Base-by-base conservation (phyloP, 108 stramenopile species). In the Cyclotella choctawhatcheeana region DNA sequence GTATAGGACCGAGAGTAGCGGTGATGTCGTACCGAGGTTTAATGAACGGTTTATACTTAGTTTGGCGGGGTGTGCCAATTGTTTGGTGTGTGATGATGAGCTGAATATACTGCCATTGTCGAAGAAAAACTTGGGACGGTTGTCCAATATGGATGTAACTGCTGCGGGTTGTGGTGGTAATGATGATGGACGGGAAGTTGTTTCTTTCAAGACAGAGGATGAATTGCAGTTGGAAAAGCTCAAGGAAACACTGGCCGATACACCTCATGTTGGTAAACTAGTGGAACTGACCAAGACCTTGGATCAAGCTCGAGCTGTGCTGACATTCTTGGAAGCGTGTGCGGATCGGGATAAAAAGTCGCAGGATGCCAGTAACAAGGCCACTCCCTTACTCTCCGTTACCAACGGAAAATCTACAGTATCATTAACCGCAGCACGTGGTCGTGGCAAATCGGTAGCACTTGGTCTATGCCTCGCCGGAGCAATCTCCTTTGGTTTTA, bases 1-100 rank as follows among this genome's bases (percentile, higher is more conserved):
- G 8, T 99, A 98, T 68, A 89, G 98, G 20, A 99, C 98, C 44
- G 95, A 96, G 43, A 83, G 91, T 22, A 66, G 89, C 16, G 94
- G 80, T 0, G 94, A 96, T 70, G 70, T 97, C 12, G 90, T 97
- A 14, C 97, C 98, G 26, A 73, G 99, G 14, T 99, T 99, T 87
- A 99, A 99, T 81, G 99, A 99, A 84, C 94, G 99, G 34, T 99
- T 99, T 69, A 95, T 99, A 68, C 77, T 99, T 44, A 93, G 91
- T 34, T 71, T 99, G 34, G 95, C 84, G 0, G 85, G 93, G 44
- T 98, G 97, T 77, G 63, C 60, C 25, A 89, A 87, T 69, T 97
- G 97, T 70, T 79, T 99, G 37, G 97, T 98, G 3, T 91, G 97
- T 60, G 99, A 99, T 74, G 99, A 99, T 63, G 99, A 99, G 81